Base-by-base conservation (phyloP, 495 filamentous ascomycete genomes). In the Chaetomium cochliodes region DNA sequence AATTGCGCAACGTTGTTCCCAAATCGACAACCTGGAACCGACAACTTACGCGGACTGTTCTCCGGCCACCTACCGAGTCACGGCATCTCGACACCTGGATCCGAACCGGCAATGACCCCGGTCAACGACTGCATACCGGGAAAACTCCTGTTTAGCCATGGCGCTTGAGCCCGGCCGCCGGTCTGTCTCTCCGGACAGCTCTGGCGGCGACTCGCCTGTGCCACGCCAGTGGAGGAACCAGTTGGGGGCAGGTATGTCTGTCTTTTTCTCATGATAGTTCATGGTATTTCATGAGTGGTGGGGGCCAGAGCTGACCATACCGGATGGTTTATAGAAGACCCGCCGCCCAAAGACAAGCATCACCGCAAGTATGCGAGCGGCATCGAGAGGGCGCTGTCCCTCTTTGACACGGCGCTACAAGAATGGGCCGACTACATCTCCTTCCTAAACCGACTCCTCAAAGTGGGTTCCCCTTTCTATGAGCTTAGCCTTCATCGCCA, bases 391-490 rank as follows among this genome's bases (percentile, higher is more conserved):
- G 91, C 92, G 46, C 82, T 99, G 67, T 87, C 90, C 30, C 79
- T 96, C 30, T 99, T 97, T 77, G 94, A 99, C 77, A 92, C 89
- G 23, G 86, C 92, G 55, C 80, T 97, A 67, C 92, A 97, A 76
- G 94, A 98, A 86, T 99, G 94, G 94, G 93, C 96, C 41, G 94
- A 99, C 74, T 99, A 99, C 72, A 98, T 99, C 72, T 96, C 93
- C 12, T 98, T 98, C 74, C 81, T 99, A 39, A 92, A 88, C 70
- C 88, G 94, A 41, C 80, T 98, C 26, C 79, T 97, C 59, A 98
- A 97, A 86, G 93, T 93, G 69, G 37, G 42, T 4, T 11, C 47
- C 49, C 1, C 1, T 42, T 64, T 30, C 22, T 28, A 8, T 25
- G 16, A 1, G 13, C 0, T n/a, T 8, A 4, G 11, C 5, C 15